Base-by-base conservation (phyloP, 257 asterid genomes). In the Jacaranda copaia region DNA sequence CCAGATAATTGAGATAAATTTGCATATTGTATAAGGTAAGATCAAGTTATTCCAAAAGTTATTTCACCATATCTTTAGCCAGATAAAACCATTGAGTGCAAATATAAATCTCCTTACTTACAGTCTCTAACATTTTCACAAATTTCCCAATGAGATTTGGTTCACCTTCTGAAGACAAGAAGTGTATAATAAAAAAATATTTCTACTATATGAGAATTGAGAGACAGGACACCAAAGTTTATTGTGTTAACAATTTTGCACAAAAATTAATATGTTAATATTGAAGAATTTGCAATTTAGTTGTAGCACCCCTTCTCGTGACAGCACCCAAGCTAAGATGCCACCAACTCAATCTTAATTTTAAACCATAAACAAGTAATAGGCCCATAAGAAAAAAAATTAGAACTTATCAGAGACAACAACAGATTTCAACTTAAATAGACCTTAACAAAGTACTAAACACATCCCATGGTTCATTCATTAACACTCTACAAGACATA, bases 71-170 rank as follows among this genome's bases (percentile, higher is more conserved):
- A 55, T 86, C 88, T 51, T 67, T 76, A 4, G 88, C 83, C 56
- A 86, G 76, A 52, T 86, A 86, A 61, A 65, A 86, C 90, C 90
- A 86, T 6, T 75, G 86, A 6, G 83, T 70, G 25, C 80, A 73
- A 20, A 86, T 71, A 20, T 81, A 86, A 14, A 36, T n/a, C 39
- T 67, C 67, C 0, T 68, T 59, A 3, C 39, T 74, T 8, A 51
- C 49, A 8, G 86, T 80, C 68, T 84, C 86, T 62, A 83, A 86
- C 80, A 86, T 79, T 68, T 86, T 86, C 0, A 76, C 69, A 43
- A 86, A 77, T 46, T 74, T 84, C 4, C 77, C 83, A 15, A 86
- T 73, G 46, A 19, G 79, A 70, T 86, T 78, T 0, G 53, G 78
- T 36, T 76, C 83, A 3, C 74, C 86, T 16, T 81, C 83, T 1